phyloP scores from a whole-genome alignment of 805 yeast species.

The Lipomyces yamanashiensis region DNA sequence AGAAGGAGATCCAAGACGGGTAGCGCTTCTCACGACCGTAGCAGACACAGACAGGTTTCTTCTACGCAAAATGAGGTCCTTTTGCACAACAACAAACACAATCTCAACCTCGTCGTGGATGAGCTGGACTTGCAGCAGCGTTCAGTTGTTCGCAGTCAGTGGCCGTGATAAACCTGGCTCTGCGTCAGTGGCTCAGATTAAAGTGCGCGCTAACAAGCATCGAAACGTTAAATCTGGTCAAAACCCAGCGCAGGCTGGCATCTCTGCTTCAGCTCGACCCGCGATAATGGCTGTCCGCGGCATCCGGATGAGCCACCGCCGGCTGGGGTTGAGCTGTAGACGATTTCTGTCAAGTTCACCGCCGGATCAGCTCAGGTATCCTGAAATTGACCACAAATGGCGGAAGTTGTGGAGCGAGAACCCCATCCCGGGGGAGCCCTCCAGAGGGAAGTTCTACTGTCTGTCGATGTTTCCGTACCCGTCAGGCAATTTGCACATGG shows the following conservation, averaged over 20 bases:
- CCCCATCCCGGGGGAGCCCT: slow-evolving; percentile 19
- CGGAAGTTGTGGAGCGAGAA: slow-evolving; percentile 16
- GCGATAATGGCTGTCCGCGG: neutral
- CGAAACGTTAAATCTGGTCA: neutral
- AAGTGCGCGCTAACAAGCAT: neutral
- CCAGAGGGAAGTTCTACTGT: slow-evolving; percentile 51
- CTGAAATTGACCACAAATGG: slow-evolving; percentile 30
- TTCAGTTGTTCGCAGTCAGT: neutral
- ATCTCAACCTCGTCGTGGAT: neutral
- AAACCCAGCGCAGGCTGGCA: neutral
- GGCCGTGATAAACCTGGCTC: slow-evolving; percentile 4
- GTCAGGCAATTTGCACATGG: slow-evolving; percentile 89
- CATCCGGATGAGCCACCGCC: neutral
- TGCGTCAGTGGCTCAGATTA: slow-evolving; percentile 14
- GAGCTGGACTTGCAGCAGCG: neutral
- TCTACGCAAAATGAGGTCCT: neutral
- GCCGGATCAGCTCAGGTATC: slow-evolving; percentile 17
- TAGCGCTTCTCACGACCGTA: neutral
- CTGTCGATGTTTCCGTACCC: slow-evolving; percentile 96
- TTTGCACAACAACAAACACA: neutral
- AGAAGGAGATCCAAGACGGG: neutral
- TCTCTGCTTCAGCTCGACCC: neutral
- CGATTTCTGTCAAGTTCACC: neutral
- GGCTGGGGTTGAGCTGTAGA: neutral
- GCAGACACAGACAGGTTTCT: neutral